Conservation (phyloP, 805 yeast species). For the Metschnikowia dekortorum region DNA sequence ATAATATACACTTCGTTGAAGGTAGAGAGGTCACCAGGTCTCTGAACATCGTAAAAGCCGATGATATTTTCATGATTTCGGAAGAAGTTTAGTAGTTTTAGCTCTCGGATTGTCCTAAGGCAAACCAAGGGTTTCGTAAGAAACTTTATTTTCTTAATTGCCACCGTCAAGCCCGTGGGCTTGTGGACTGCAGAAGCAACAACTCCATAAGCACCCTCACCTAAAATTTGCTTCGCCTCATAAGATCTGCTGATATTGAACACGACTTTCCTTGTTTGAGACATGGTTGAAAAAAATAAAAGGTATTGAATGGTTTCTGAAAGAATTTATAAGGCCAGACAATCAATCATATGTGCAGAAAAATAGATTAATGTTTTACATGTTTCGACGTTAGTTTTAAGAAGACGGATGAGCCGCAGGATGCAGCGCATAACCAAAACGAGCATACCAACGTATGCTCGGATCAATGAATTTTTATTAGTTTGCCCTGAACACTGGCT, state of each 20-base stretch:
- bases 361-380: neutral
- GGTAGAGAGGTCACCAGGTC: conserved; percentile 52
- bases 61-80: conserved; percentile 70
- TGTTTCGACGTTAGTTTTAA: neutral
- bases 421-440: neutral
- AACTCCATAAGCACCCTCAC: conserved; percentile 81
- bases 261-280: conserved; percentile 21
- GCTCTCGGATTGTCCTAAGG: conserved; percentile 65
- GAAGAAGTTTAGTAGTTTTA: conserved; percentile 60
- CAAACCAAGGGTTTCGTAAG: conserved; percentile 63
- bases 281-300: neutral
- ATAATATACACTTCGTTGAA: conserved; percentile 71
- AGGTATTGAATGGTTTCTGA: neutral
- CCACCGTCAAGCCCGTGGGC: conserved; percentile 60
- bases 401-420: neutral
- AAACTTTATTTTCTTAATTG: conserved; percentile 74
- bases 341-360: neutral
- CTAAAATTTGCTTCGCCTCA: conserved; percentile 56
- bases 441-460: neutral
- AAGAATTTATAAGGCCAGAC: neutral
- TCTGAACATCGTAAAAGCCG: conserved; percentile 60
- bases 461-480: neutral
- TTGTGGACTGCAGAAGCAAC: conserved; percentile 67
- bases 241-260: conserved; percentile 64
- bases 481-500: neutral